phyloP scores from a whole-genome alignment of 352 stramenopile genomes.

The Globisporangium sylvaticum region DNA sequence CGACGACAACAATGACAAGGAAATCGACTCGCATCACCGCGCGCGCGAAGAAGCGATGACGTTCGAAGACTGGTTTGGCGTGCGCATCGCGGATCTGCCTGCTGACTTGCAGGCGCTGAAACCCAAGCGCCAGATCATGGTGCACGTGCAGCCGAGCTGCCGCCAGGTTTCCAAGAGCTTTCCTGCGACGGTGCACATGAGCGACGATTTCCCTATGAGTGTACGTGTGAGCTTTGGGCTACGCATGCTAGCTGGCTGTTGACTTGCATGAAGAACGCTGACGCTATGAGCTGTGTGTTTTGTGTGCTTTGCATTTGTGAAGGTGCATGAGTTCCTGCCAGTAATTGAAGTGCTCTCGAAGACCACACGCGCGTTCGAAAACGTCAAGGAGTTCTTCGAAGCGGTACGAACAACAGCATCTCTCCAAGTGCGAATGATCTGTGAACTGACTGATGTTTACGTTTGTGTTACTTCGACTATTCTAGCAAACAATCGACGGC shows the following conservation, averaged over 20 bases:
- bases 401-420: constrained; percentile 26
- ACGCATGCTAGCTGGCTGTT: not conserved
- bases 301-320: not conserved
- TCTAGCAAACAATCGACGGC: constrained; percentile 40
- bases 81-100: constrained; percentile 38
- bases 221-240: constrained; percentile 19
- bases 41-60: constrained; percentile 38
- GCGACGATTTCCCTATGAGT: constrained; percentile 52
- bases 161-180: constrained; percentile 52
- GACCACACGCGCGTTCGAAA: constrained; percentile 61
- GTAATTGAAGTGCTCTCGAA: constrained; percentile 69
- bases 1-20: constrained; percentile 4
- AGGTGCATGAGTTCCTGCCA: constrained; percentile 57
- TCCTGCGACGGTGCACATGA: constrained; percentile 54
- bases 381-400: constrained; percentile 54
- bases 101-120: constrained; percentile 23
- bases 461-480: not conserved
- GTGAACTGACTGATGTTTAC: not conserved
- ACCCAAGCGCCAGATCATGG: constrained; percentile 48
- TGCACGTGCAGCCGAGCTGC: constrained; percentile 41
- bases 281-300: not conserved
- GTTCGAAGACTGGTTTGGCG: constrained; percentile 63
- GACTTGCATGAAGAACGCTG: not conserved
- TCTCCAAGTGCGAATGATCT: not conserved
- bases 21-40: constrained; percentile 27